These are phyloP conservation scores for Sherardia arvensis DNA, from an alignment of 257 asterid genomes.

Conservation along the genomic window DNA sequence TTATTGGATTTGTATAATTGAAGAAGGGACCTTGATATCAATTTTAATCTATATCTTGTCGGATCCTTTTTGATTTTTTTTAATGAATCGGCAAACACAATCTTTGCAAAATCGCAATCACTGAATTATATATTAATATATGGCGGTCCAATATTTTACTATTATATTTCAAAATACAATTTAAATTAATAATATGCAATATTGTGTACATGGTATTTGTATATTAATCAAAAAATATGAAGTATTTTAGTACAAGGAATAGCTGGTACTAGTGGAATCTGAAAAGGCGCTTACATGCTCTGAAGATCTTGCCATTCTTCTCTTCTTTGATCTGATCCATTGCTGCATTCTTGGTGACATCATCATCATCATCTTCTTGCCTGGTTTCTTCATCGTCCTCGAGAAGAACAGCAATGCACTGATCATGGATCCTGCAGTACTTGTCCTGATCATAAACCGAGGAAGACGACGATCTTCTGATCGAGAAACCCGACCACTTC, in stretches of 20 bases:
- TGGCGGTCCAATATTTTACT: no score
- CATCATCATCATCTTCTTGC: background rate
- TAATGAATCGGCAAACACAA: background rate
- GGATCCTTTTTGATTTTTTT: background rate
- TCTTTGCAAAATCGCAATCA: background rate
- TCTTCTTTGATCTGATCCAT: slow-evolving; percentile 15
- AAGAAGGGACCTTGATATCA: background rate
- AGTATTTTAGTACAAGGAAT: no score
- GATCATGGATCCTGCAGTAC: slow-evolving; percentile 46
- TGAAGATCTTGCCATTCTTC: slow-evolving; percentile 27
- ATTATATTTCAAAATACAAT: no score
- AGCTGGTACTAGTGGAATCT: slow-evolving; percentile 22
- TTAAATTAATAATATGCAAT: no score
- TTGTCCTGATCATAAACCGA: slow-evolving; percentile 29
- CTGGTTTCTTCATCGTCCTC: slow-evolving; percentile 2
- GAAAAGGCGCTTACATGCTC: slow-evolving; percentile 40
- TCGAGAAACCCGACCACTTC: slow-evolving; percentile 25
- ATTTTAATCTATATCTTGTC: background rate
- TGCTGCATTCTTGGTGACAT: background rate
- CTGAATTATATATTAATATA: no score
- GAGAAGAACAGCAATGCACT: slow-evolving; percentile 15
- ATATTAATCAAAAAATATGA: no score
- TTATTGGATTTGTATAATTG: background rate
- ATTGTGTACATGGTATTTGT: background rate
- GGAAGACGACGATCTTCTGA: slow-evolving; percentile 28